Conservation (phyloP, 2,329 filamentous ascomycete species). For the Coniochaeta pulveracea region DNA sequence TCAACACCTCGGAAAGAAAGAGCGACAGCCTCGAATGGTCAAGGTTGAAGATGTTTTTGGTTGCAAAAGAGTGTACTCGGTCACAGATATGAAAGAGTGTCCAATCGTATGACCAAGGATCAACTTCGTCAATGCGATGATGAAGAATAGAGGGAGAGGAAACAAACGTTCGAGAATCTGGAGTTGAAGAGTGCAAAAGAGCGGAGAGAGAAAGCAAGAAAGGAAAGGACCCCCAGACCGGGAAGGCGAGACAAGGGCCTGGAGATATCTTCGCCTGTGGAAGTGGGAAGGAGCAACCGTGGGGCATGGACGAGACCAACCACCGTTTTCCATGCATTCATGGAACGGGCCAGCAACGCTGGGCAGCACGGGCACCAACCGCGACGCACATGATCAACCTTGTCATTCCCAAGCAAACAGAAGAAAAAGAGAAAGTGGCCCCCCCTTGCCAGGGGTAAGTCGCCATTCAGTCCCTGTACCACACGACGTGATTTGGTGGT, state of each 20-base stretch:
- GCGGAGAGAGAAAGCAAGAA: constrained; percentile 1
- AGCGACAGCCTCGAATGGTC: background rate
- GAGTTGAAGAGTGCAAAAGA: constrained; percentile 1
- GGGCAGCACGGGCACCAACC: background rate
- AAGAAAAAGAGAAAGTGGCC: too few species aligned
- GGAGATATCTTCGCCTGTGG: constrained; percentile 2
- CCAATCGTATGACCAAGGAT: too few species aligned
- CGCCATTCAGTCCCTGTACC: too few species aligned
- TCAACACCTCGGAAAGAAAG: too few species aligned
- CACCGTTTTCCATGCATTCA: too few species aligned
- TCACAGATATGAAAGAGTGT: constrained; percentile 1
- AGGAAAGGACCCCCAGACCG: background rate
- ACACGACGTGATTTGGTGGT: too few species aligned
- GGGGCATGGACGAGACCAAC: too few species aligned
- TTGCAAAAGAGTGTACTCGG: background rate
- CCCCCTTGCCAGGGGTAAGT: too few species aligned
- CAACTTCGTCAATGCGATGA: background rate
- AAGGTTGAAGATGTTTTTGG: constrained; percentile 3
- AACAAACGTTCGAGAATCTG: background rate
- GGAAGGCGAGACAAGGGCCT: constrained; percentile 3
- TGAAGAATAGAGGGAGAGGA: constrained; percentile 2
- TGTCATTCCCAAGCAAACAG: background rate
- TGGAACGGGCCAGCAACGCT: too few species aligned
- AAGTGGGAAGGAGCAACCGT: constrained; percentile 1
- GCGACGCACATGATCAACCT: constrained; percentile 3